Evolutionary conservation across 2,329 filamentous ascomycete genomes (phyloP), one percentile per base, ranked within the genome.

Genomic region (Bipolaris gigantea): DNA sequence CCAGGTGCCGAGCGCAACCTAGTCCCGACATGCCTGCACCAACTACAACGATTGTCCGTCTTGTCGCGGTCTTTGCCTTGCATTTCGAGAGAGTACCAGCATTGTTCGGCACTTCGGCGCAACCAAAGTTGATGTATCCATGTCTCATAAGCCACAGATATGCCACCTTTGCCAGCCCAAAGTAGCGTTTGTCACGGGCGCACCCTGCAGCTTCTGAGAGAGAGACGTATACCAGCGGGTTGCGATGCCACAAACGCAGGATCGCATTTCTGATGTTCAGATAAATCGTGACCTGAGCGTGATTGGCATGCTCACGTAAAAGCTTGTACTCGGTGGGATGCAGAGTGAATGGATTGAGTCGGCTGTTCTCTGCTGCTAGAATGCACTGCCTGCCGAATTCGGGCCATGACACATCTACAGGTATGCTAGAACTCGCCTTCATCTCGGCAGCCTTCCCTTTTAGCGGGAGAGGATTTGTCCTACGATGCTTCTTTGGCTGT

Each of bases 41-140:
- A 56, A 99, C 85, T 9, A 99, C 85, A 34, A 91, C 87, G 50
- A 99, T 84, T 0, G 87, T 94, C 70, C 87, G 91, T 61, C 84
- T 82, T 63, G 81, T 83, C 40, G 73, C 53, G 60, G 77, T 73
- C 68, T 76, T 78, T 33, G 70, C 73, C 68, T 71, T 75, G 19
- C 68, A 59, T 56, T 71, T 71, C 49, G 71, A 67, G 41, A 67
- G 62, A 15, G 71, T 59, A 65, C 66, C 61, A 35, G 71, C 67
- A 47, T 74, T 79, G 41, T 76, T 72, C 33, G 84, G 83, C n/a
- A 92, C 77, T 67, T 92, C 85, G 2, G 94, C 83, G 72, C 94
- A 97, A 15, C 95, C 94, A 72, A 92, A 97, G 73, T 99, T 99
- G 78, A 99, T 96, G 73, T 96, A 96, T 18, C 94, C 94, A 61